Evolutionary conservation across 257 asterid species (phyloP), one percentile per base, ranked within the genome.

Genomic region (Petunia axillaris): DNA sequence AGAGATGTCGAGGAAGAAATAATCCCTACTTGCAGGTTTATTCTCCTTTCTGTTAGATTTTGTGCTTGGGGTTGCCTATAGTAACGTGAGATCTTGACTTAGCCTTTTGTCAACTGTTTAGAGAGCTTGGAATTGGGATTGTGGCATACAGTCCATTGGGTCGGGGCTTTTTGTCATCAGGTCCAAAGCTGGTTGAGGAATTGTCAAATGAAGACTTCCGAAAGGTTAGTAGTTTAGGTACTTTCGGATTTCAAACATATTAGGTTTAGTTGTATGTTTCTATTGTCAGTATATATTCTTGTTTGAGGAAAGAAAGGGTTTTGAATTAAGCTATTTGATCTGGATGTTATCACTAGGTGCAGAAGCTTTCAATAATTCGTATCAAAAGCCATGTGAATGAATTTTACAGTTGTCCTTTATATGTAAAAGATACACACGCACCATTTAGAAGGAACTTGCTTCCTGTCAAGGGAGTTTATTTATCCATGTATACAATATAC

Each of bases 1-100:
- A 78, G 87, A 79, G 85, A 86, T 81, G 75, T 46, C 5, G 88
- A 85, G 75, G 79, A 85, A 81, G 85, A 85, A 64, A 77, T 85
- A 10, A 52, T 85, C 53, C 87, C 87, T n/a, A 84, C 85, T 39
- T 84, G 87, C 87, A 78, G 85, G 87, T 81, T 0, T 11, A 0
- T 14, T 16, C 37, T 81, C 16, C 62, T 37, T 48, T 38, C 0
- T 37, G 3, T n/a, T 81, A 6, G 3, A 13, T 59, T 14, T 44
- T 15, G 5, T 25, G 6, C 48, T 70, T 46, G 16, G 25, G n/a
- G n/a, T n/a, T 4, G 66, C 15, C 5, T 0, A 46, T 5, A 46
- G 8, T 4, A 8, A 25, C 4, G 0, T 16, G 76, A 70, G 2
- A 25, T 46, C 25, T 41, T 70, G 58, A 44, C 43, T 1, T n/a